Evolutionary conservation across 1,284 basidiomycete species (phyloP).

Genomic region (Sphaerobolus stellatus): DNA sequence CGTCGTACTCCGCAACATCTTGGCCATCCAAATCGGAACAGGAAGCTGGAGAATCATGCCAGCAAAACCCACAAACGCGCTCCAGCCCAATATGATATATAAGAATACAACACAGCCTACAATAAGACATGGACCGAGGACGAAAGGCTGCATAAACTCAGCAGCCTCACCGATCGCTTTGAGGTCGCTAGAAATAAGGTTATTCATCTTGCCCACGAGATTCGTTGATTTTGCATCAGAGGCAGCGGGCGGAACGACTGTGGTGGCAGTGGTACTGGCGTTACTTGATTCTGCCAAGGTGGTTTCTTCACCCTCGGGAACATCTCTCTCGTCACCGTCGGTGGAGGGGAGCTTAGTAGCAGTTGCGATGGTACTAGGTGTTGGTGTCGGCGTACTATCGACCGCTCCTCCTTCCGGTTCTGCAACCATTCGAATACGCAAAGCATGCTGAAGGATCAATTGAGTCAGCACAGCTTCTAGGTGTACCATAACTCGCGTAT

Average conservation of each 20-base stretch:
- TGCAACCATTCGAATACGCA: constrained; percentile 52
- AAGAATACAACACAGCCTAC: constrained; percentile 30
- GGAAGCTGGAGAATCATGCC: constrained; percentile 45
- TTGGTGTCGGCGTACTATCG: neutral
- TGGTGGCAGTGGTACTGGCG: neutral
- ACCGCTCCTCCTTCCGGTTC: constrained; percentile 1
- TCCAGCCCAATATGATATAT: constrained; percentile 30
- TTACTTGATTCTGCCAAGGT: neutral
- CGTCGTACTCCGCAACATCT: constrained; percentile 17
- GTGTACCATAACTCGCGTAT: constrained; percentile 35
- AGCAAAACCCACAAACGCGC: constrained; percentile 52
- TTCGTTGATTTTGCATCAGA: constrained; percentile 32
- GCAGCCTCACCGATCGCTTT: constrained; percentile 34
- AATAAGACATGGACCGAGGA: constrained; percentile 17
- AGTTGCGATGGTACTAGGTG: neutral
- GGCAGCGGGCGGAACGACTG: constrained; percentile 1
- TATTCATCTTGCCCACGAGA: constrained; percentile 52
- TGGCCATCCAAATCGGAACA: constrained; percentile 28
- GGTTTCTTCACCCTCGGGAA: constrained; percentile 1
- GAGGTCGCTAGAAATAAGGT: constrained; percentile 38
- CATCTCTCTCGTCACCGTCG: constrained; percentile 4
- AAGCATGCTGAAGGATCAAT: constrained; percentile 55
- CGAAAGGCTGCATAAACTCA: constrained; percentile 26
- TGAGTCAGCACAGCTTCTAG: constrained; percentile 54
- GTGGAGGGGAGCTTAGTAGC: too few species aligned